These are phyloP conservation scores for Eimeria acervulina DNA, from an alignment of 169 alveolate genomes.

Conservation along the genomic window DNA sequence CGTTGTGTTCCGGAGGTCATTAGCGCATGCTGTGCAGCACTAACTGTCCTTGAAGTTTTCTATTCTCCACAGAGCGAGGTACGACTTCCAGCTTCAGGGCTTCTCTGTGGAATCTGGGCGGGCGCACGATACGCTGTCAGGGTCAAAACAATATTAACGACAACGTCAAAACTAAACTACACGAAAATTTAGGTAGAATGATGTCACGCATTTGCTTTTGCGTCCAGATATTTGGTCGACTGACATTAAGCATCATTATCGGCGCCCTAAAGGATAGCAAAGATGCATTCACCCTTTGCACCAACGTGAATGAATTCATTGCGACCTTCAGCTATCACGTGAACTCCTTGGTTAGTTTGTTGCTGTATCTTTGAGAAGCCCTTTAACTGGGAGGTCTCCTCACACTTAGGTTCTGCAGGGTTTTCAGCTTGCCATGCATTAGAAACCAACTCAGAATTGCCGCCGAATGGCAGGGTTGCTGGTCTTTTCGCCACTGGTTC, in stretches of 20 bases:
- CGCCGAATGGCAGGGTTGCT: background rate
- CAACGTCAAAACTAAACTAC: background rate
- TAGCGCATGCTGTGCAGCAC: slow-evolving; percentile 79
- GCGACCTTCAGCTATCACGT: slow-evolving; percentile 71
- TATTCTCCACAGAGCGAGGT: slow-evolving; percentile 79
- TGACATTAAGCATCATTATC: slow-evolving; percentile 50
- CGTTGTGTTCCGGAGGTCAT: slow-evolving; percentile 79
- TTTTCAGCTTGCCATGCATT: background rate
- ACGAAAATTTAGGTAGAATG: background rate
- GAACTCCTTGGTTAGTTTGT: slow-evolving; percentile 48
- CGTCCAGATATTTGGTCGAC: slow-evolving; percentile 56
- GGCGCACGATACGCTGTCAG: background rate
- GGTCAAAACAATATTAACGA: background rate
- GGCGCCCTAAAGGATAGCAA: slow-evolving; percentile 41
- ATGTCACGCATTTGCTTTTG: background rate
- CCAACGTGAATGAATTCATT: slow-evolving; percentile 62
- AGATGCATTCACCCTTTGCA: slow-evolving; percentile 47
- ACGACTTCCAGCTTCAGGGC: background rate
- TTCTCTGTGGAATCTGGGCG: background rate
- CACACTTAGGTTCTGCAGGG: background rate
- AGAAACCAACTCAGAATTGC: background rate
- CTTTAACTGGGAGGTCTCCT: background rate
- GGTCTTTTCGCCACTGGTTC: background rate
- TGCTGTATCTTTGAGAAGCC: background rate
- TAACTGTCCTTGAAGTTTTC: slow-evolving; percentile 76